Percentiles rank a stretch among this genome's conserved stretches.
phyloP scores from a whole-genome alignment of 1,139 yeast species.

The Suhomyces choctaworum region DNA sequence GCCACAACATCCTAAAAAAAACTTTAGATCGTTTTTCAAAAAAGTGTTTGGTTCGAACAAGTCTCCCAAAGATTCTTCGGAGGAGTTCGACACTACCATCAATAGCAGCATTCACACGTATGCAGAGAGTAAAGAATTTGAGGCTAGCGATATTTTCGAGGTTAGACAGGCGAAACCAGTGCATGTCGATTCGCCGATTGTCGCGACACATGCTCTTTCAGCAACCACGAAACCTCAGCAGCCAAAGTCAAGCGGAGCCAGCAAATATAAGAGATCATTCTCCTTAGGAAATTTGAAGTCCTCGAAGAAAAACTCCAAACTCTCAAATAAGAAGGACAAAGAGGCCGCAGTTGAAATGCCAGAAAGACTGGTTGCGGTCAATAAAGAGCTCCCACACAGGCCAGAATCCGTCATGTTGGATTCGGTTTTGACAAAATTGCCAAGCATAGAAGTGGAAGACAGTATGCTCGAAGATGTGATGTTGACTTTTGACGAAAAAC shows the following conservation, averaged over 20 bases:
- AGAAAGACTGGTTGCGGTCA: neutral
- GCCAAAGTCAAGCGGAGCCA: constrained; percentile 3
- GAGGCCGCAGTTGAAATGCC: neutral
- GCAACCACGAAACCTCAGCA: constrained; percentile 4
- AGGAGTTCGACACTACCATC: too few relatives aligned
- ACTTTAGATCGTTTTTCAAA: constrained; percentile 14
- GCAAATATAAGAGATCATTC: constrained; percentile 16
- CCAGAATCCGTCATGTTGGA: constrained; percentile 7
- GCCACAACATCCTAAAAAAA: constrained; percentile 4
- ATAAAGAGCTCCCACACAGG: constrained; percentile 1
- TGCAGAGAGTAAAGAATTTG: neutral
- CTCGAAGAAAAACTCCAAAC: constrained; percentile 5
- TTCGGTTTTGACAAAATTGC: constrained; percentile 21
- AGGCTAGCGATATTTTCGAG: constrained; percentile 3
- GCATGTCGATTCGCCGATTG: constrained; percentile 6
- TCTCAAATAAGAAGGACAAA: constrained; percentile 1
- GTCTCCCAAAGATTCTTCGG: too few relatives aligned
- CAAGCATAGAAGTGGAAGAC: constrained; percentile 35
- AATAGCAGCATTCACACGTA: constrained; percentile 2
- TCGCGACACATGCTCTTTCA: constrained; percentile 1
- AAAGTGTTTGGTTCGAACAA: constrained; percentile 7
- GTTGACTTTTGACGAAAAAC: constrained; percentile 14
- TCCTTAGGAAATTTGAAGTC: constrained; percentile 18
- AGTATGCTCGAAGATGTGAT: constrained; percentile 38
- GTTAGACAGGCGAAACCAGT: constrained; percentile 7